Base-by-base conservation (phyloP, 257 asterid genomes). In the Ajuga chamaepitys region DNA sequence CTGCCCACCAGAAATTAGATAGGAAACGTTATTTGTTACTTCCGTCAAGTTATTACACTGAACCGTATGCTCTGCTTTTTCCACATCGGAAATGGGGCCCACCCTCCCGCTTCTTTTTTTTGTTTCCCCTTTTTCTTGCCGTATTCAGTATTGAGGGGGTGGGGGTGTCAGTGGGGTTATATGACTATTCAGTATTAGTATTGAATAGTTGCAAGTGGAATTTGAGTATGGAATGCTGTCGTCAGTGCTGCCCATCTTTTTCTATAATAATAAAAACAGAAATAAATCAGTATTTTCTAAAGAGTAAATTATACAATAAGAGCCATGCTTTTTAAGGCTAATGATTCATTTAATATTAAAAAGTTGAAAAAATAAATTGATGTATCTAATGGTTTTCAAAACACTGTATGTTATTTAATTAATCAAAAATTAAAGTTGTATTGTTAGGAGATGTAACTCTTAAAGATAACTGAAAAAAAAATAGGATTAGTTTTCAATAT, bases 1-100 rank as follows among this genome's bases (percentile, higher is more conserved):
- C 66, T 64, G 24, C 52, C 72, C 66, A 76, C 70, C 72, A 72
- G 51, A 59, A 64, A 45, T 68, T 70, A 53, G 75, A 74, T 67
- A 47, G 63, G 24, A 60, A 45, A 56, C 45, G 46, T 45, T 64
- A 58, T 72, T 67, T 56, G 59, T 38, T 53, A 54, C 72, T 40
- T 50, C 30, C 58, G 32, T 62, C 63, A 37, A 66, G 67, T 74
- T 59, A 69, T 59, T 35, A 68, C 76, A 47, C 22, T 62, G 17
- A 71, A 38, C 54, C 11, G 37, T 30, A 12, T 52, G 21, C 62
- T 66, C 51, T 79, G 54, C 77, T 67, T 70, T 74, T 59, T 38
- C 68, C 56, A 20, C 18, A 41, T 11, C 35, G 64, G 58, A 24
- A 22, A 18, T 79, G 78, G 84, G 84, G 13, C 45, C 81, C 67